Base-by-base conservation (phyloP, 1,284 basidiomycete species). In the Polyporus tsugae region DNA sequence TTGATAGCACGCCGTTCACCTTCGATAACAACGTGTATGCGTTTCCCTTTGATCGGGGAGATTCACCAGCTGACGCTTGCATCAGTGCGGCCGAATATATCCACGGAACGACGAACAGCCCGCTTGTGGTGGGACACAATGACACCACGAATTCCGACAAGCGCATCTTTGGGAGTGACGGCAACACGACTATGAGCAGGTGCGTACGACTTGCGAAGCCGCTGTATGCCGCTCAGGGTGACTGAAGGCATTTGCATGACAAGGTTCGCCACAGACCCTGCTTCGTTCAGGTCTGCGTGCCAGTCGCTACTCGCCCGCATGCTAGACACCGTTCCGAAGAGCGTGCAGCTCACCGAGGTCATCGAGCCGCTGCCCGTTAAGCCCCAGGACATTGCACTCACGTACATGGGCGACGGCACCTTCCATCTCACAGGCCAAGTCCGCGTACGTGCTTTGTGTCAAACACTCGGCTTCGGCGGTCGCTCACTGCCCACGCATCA, bases 251-350 rank as follows among this genome's bases (percentile, higher is more conserved):
- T 49, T 33, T 35, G 29, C 29, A 33, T 33, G 46, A 11, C n/a
- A 41, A 55, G 52, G 33, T 55, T 55, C 7, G 52, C 52, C 52
- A 25, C 52, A 55, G 29, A 55, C 52, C 33, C 52, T 55, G 29
- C 5, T 33, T 55, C 60, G n/a, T 74, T 74, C 67, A 64, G 55
- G 44, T 39, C 57, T 13, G 72, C 69, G 0, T 78, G 77, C 60
- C 65, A 63, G 7, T 57, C 49, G n/a, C 66, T 77, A 13, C 65
- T 77, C 59, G 46, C 68, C 19, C 70, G 73, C n/a, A 78, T 78
- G 77, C 61, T 78, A 9, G 69, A 78, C 60, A 77, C 77, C 5
- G 75, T 75, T 13, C 77, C 76, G 7, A 66, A 59, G 1, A 67
- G 67, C 25, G 74, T 76, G 3, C 62, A 62, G 2, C 68, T 78